A percentile compares a stretch with the other conserved stretches of the same genome.
phyloP scores from a whole-genome alignment of 768 basidiomycete genomes.

The Boletus fagicola region DNA sequence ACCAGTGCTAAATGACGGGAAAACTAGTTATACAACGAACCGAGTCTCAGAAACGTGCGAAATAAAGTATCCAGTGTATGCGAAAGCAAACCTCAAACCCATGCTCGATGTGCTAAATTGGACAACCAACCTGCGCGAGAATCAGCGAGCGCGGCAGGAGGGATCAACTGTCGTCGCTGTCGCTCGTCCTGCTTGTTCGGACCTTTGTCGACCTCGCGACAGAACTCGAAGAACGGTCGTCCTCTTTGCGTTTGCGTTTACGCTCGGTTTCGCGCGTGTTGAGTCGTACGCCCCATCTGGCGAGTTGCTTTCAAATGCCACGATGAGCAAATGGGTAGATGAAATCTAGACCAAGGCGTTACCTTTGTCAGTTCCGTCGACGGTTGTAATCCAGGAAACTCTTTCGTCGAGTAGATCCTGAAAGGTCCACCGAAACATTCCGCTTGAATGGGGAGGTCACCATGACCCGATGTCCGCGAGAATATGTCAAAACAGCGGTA shows the following conservation, averaged over 20 bases:
- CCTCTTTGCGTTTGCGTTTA: conserved; percentile 34
- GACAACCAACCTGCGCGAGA: background rate
- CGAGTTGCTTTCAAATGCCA: conserved; percentile 30
- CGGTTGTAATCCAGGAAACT: conserved; percentile 67
- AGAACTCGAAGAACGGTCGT: conserved; percentile 7
- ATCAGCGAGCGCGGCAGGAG: background rate
- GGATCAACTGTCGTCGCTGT: conserved; percentile 28
- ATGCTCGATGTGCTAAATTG: background rate
- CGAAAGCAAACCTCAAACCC: conserved; percentile 1
- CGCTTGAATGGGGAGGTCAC: conserved; percentile 48
- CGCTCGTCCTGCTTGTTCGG: conserved; percentile 17
- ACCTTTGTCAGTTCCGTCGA: conserved; percentile 71
- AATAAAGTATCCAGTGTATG: conserved; percentile 7
- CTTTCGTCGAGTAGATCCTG: conserved; percentile 69
- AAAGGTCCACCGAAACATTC: conserved; percentile 67
- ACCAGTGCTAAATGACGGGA: conserved; percentile 7
- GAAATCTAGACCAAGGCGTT: background rate
- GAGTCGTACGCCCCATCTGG: conserved; percentile 35
- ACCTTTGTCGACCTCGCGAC: conserved; percentile 1
- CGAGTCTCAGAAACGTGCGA: conserved; percentile 1
- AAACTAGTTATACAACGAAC: conserved; percentile 19
- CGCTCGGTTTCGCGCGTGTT: conserved; percentile 39
- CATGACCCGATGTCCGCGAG: conserved; percentile 32
- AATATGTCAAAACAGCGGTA: conserved; percentile 69
- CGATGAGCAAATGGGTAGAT: background rate